These are phyloP conservation scores for Allomyces javanicus DNA, from an alignment of 192 early-diverging fungal species.

Conservation along the genomic window DNA sequence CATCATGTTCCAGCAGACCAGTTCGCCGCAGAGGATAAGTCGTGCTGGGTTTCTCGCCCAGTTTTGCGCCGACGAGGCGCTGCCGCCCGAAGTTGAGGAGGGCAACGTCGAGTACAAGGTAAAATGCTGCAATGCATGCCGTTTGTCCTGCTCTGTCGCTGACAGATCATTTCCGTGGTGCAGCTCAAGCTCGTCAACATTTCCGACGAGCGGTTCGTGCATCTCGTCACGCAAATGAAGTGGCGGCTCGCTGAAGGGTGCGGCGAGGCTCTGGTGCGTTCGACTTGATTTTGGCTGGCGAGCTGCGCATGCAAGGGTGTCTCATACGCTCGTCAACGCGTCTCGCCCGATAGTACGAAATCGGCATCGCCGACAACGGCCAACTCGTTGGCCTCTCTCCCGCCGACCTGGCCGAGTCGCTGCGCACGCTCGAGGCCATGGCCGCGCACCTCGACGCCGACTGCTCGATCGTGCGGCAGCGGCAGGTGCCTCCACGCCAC, in stretches of 20 bases:
- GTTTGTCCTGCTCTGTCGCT: no score
- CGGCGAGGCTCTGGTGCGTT: conserved; percentile 18
- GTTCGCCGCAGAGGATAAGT: background rate
- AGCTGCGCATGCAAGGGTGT: no score
- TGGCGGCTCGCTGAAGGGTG: conserved; percentile 36
- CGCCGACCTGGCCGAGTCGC: background rate
- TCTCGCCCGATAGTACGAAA: conserved; percentile 17
- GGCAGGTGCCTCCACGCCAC: background rate
- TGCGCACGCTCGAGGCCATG: background rate
- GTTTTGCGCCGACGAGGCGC: background rate
- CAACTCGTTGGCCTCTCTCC: conserved; percentile 17
- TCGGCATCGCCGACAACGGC: conserved; percentile 33
- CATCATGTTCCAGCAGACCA: background rate
- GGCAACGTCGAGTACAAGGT: conserved; percentile 36
- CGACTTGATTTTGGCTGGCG: background rate
- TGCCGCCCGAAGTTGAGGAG: conserved; percentile 28
- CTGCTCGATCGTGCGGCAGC: background rate
- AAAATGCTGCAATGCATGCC: background rate
- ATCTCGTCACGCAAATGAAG: conserved; percentile 34
- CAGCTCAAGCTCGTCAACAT: conserved; percentile 32
- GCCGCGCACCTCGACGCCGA: background rate
- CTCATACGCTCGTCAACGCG: no score
- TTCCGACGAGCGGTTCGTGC: conserved; percentile 24
- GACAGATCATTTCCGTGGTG: background rate
- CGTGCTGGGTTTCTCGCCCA: background rate